These are phyloP conservation scores for Suhomyces sp. DNA, from an alignment of 805 yeast species.

Conservation along the genomic window DNA sequence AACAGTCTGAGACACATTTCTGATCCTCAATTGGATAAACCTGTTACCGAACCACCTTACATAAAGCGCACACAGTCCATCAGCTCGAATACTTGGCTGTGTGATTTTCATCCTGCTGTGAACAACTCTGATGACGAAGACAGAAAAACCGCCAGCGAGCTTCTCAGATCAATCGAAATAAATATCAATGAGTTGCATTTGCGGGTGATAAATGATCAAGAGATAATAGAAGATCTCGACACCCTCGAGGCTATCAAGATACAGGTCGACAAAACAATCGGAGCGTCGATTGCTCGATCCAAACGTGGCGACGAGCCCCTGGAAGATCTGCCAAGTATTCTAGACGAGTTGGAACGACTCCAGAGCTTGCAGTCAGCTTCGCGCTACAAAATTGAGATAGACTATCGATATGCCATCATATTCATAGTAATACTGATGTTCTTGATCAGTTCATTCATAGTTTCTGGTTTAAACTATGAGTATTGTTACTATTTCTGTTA, in stretches of 20 bases:
- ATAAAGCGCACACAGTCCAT: not conserved
- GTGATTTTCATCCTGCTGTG: not conserved
- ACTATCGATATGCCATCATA: not conserved
- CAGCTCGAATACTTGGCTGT: not conserved
- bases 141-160: not conserved
- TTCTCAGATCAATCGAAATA: not conserved
- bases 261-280: slow-evolving; percentile 1
- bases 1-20: not conserved
- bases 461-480: slow-evolving; percentile 32
- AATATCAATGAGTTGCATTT: not conserved
- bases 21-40: not conserved
- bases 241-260: not conserved
- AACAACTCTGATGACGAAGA: not conserved
- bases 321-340: slow-evolving; percentile 4
- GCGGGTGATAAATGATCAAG: not conserved
- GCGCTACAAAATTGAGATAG: not conserved
- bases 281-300: not conserved
- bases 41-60: not conserved
- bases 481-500: slow-evolving; percentile 42
- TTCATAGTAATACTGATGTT: slow-evolving; percentile 11
- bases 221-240: not conserved
- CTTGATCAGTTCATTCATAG: slow-evolving; percentile 21
- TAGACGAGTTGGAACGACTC: slow-evolving; percentile 25
- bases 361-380: slow-evolving; percentile 9
- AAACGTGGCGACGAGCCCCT: not conserved